Base-by-base conservation (phyloP, 352 stramenopile genomes). In the Phytopythium montanum region DNA sequence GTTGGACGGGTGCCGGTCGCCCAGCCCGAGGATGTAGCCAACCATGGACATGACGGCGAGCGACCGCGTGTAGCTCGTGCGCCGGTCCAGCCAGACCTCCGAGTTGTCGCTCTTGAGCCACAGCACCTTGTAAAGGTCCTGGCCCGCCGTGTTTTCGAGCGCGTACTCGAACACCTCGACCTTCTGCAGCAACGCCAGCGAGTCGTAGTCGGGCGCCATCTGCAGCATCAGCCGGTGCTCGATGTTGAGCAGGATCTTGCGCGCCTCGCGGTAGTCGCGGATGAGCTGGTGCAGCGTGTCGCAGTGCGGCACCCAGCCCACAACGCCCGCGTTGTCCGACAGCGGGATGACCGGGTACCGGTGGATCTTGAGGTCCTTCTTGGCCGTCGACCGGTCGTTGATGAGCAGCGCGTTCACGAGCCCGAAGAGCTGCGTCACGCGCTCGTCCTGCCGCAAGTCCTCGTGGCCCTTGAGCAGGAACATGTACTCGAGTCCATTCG, bases 401-500 rank as follows among this genome's bases (percentile, higher is more conserved):
- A 97, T 96, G 38, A 99, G 69, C 54, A 99, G 79, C 16, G 95
- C 96, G 78, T 99, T 99, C 45, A 99, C 97, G n/a, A 99, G 83
- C 4, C 97, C 97, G 74, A 99, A 99, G 0, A 99, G 73, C 72
- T 99, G 98, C 85, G 99, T 99, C 39, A 99, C 97, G 25, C 97
- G 85, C 73, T 99, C 98, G 68, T 99, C 98, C 76, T 99, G 97
- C 21, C 97, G 78, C 50, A 99, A 71, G 82, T 99, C 98, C 75
- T 99, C 98, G 68, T 99, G 96, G 18, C 97, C 98, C 76, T 99
- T 99, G 1, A 99, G 83, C 49, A 99, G 75, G 66, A 99, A 99
- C 61, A 98, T 91, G 84, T 99, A 99, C 68, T 99, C 90, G 42
- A 97, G 81, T 0, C 97, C 97, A 73, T 99, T 97, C 56, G 92